Evolutionary conservation across 306 rosid genomes (phyloP), one percentile per base, ranked within the genome.

Genomic region (Hippophae rhamnoides): DNA sequence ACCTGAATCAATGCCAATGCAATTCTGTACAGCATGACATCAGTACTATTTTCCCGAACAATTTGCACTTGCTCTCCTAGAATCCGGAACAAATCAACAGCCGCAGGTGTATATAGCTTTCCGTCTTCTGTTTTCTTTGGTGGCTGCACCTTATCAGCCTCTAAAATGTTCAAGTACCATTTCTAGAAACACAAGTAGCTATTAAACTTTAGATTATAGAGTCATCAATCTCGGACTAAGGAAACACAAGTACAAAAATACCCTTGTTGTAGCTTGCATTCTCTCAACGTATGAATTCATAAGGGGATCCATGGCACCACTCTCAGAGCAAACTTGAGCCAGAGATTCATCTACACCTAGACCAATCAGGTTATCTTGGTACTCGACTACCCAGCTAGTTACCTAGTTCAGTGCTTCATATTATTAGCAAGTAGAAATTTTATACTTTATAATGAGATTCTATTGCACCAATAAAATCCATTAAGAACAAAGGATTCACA

Each of bases 271-370:
- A 57, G 96, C 99, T 77, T 92, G 96, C 99, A 92, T 88, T 82
- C 99, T 77, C 75, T 92, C 99, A 44, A 88, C 95, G 73, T 92
- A 92, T 1, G 99, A 81, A 62, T 92, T 88, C 99, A 92, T 85
- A 38, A 92, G 86, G 62, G 99, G 96, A 73, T 92, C 99, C 99
- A 92, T 85, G 64, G 99, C 82, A 78, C 99, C 99, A 70, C 99
- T 83, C 81, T 92, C 99, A 40, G 96, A 87, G 74, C 99, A 92
- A 48, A 92, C 96, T 82, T 92, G 99, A 62, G 99, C 93, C 51
- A 92, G 77, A 71, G 95, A 76, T 58, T 88, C 99, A 10, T 92
- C 99, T 52, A 92, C 99, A 46, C 96, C 99, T 13, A 87, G 89
- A 61, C 88, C 96, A 74, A 92, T 81, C 68, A 92, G 72, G 73